Evolutionary conservation across 345 rosid species (phyloP), one percentile per base, ranked within the genome.

Genomic region (Tarenaya hassleriana): DNA sequence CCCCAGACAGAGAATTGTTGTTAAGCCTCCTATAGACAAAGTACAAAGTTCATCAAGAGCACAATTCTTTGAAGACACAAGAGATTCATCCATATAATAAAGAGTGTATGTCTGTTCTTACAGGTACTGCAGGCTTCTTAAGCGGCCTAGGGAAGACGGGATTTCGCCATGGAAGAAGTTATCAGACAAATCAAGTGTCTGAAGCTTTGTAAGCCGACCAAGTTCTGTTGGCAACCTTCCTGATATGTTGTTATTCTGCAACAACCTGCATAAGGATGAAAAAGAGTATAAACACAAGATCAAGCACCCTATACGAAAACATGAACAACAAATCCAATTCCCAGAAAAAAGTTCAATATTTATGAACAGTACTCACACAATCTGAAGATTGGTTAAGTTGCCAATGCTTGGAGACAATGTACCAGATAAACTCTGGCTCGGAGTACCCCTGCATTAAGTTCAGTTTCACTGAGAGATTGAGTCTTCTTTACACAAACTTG

Each of bases 201-300:
- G 81, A 60, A 92, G 88, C 75, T 69, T 83, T 15, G 70, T 63
- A 3, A 92, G 91, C 77, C 69, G 72, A 56, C 88, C 81, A 21
- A 92, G 52, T 72, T 85, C 98, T 8, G 75, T 31, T 45, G 97
- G 96, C 57, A 92, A 66, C 3, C 68, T 69, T 40, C 98, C 98
- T n/a, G 88, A 77, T 66, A 92, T 88, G 77, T 92, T 85, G 70
- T 92, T 92, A 66, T 88, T 85, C 70, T 88, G 95, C 33, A 85
- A 66, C 34, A 85, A 74, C 72, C 95, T 86, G 79, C 35, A 61
- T 55, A 68, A 32, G 17, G 34, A 10, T 29, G 15, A 33, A 34
- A 15, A 50, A 4, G 42, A 55, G 49, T 56, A 53, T 42, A 21
- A 46, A 50, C 14, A 40, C 38, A 47, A 11, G 2, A 34, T 7